Percentiles rank a stretch among this genome's conserved stretches.
phyloP scores from a whole-genome alignment of 2,329 filamentous ascomycete genomes.

The Botrytis fabae region DNA sequence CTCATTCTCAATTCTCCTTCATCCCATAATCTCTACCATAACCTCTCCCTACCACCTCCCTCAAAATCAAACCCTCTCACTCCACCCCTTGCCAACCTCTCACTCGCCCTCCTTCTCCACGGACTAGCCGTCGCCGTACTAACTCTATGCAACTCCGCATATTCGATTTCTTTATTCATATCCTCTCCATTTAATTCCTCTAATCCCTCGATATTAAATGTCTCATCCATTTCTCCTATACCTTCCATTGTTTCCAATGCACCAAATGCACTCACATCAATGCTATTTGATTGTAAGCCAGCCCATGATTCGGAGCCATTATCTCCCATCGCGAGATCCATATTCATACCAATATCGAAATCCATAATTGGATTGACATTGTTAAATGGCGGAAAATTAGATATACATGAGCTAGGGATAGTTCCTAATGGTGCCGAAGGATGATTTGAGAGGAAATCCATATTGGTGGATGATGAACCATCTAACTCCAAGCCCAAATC shows the following conservation, averaged over 20 bases:
- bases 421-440: background rate
- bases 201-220: background rate
- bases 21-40: background rate
- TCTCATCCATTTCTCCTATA: background rate
- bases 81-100: background rate
- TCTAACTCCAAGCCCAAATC: background rate
- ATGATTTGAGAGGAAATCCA: background rate
- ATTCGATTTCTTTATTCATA: slow-evolving; percentile 24
- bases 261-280: background rate
- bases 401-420: background rate
- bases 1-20: background rate
- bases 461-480: background rate
- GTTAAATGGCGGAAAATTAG: background rate
- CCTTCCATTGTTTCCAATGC: slow-evolving; percentile 20
- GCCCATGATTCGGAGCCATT: background rate
- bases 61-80: background rate
- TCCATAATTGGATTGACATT: slow-evolving; percentile 20
- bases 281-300: background rate
- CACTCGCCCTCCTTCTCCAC: slow-evolving; percentile 26
- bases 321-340: slow-evolving; percentile 13
- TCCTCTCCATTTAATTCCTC: background rate
- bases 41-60: background rate
- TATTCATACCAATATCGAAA: slow-evolving; percentile 3
- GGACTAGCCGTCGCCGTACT: slow-evolving; percentile 31
- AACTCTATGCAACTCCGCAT: slow-evolving; percentile 30